Base-by-base conservation (phyloP, 1,284 basidiomycete genomes). In the Puccinia novopanici region DNA sequence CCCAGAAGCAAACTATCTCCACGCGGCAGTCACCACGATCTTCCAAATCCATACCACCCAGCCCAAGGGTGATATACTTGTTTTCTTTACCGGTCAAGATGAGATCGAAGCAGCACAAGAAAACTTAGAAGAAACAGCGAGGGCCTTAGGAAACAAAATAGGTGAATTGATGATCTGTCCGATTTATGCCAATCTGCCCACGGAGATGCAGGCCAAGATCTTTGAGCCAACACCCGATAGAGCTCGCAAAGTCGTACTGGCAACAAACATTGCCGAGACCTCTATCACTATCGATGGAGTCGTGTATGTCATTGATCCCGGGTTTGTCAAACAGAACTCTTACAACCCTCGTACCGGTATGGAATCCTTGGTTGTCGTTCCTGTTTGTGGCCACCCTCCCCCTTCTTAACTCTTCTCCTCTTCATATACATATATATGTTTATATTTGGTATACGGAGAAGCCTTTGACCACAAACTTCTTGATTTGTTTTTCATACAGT, bases 11-110 rank as follows among this genome's bases (percentile, higher is more conserved):
- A 98, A 99, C 86, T 99, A 99, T 85, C 90, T 99, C 42, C 95
- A 99, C 85, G 97, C 97, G 8, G 94, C 96, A 42, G 96, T 99
- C 85, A 99, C 96, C 5, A 99, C 97, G 9, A 91, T 99, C 40
- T 97, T 99, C 87, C 97, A 99, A 86, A 99, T 99, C 65, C 97
- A 99, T 86, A 98, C 95, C 0, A 98, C 96, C 0, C 96, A 99
- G 84, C 95, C 95, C 0, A 93, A 92, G 84, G 97, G 97, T n/a
- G 97, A 99, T 85, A 96, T 99, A 82, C 89, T 99, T 42, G 94
- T 99, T 0, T 99, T 99, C 87, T 89, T 99, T 68, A 99, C 97
- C 91, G 97, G 97, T 83, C 97, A 99, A 89, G 97, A 99, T 86
- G 97, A 99, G 87, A 99, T 99, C 82, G 97, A 99, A 86, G 93